Evolutionary conservation across 2,329 filamentous ascomycete genomes (phyloP), one percentile per base, ranked within the genome.

Genomic region (Pseudocercospora cruenta): DNA sequence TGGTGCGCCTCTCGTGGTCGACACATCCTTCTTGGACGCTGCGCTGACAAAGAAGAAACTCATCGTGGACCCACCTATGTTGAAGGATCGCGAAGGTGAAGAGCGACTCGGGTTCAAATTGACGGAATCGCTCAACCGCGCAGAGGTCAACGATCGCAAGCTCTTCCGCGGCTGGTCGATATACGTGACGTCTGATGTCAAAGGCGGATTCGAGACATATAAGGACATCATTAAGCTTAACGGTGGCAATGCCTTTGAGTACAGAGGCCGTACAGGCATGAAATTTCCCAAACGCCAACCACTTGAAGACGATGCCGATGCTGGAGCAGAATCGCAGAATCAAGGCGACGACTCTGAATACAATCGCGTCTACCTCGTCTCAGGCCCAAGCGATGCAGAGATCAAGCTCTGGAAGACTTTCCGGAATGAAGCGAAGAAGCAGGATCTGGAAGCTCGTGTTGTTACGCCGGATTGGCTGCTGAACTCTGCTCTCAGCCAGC

Each of bases 401-500:
- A 86, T 86, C 76, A 85, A 86, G 69, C 80, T 97, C 63, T 97
- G 94, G 92, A 82, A 85, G 14, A 88, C 88, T 66, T 99, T 99
- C 78, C 84, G 88, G 63, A 87, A 91, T 60, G 89, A 96, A 86
- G 94, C 92, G 1, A 82, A 85, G 68, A 90, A 89, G 71, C 90
- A 91, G 53, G 90, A 92, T 75, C 93, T 94, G 86, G 86, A 89
- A 70, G 90, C 94, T 2, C 85, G 91, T 61, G 89, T 99, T 47
- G 93, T 97, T 24, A 87, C 86, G 55, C 87, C 91, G 2, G 94
- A 99, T 76, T 99, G 95, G 95, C 78, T 99, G 73, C 82, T 99
- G 64, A 90, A 94, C 74, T 89, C 93, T 66, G 92, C 93, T 4
- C 94, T 99, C 91, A 88, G 87, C 73, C 95, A 99, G 80, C 85